phyloP scores from a whole-genome alignment of 306 rosid genomes.

The Oemleria cerasiformis region DNA sequence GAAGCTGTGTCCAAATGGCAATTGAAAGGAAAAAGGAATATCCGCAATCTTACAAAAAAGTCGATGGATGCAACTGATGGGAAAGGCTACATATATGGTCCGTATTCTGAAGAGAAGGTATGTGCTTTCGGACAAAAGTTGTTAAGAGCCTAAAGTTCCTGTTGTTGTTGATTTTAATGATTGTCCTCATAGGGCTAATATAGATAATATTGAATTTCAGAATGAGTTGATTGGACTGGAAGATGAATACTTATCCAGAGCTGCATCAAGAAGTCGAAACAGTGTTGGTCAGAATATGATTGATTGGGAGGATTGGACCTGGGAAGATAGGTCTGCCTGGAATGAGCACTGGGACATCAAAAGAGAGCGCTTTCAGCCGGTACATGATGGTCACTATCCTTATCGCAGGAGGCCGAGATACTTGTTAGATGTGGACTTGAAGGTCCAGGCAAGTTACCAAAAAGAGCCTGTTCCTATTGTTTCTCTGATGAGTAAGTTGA shows the following conservation, averaged over 20 bases:
- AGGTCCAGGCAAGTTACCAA: slow-evolving; percentile 82
- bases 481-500: slow-evolving; percentile 82
- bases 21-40: slow-evolving; percentile 88
- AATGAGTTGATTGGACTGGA: slow-evolving; percentile 46
- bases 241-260: slow-evolving; percentile 54
- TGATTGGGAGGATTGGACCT: slow-evolving; percentile 70
- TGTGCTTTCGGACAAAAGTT: slow-evolving; percentile 34
- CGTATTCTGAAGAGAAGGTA: slow-evolving; percentile 50
- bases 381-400: slow-evolving; percentile 38
- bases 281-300: slow-evolving; percentile 31
- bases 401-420: slow-evolving; percentile 58
- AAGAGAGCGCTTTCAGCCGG: slow-evolving; percentile 40
- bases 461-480: slow-evolving; percentile 88
- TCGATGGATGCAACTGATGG: slow-evolving; percentile 45
- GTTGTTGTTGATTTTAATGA: slow-evolving; percentile 33
- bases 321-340: slow-evolving; percentile 61
- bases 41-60: slow-evolving; percentile 63
- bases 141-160: slow-evolving; percentile 26
- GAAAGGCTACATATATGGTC: slow-evolving; percentile 44
- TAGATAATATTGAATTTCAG: slow-evolving; percentile 25
- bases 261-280: slow-evolving; percentile 43
- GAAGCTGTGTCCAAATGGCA: slow-evolving; percentile 97
- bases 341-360: slow-evolving; percentile 64
- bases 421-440: slow-evolving; percentile 74
- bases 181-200: slow-evolving; percentile 41